These are phyloP conservation scores for Cyclaneusma minus DNA, from an alignment of 2,329 filamentous ascomycete genomes.

Conservation along the genomic window DNA sequence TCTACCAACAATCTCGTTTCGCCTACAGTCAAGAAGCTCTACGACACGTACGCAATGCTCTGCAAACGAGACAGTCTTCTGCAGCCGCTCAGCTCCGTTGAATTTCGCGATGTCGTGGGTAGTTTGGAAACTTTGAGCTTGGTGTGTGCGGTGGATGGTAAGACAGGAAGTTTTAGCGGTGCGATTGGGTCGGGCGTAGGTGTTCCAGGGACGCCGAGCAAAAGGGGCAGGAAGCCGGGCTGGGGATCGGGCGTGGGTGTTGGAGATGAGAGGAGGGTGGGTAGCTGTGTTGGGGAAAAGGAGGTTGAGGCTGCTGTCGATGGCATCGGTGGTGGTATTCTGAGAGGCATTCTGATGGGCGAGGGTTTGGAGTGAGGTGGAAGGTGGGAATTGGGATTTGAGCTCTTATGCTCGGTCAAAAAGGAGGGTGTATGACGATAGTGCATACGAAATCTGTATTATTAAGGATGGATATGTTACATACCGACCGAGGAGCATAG, in stretches of 20 bases:
- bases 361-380: constrained; percentile 41
- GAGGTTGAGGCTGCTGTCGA: constrained; percentile 61
- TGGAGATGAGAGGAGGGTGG: constrained; percentile 62
- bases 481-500: no score
- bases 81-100: constrained; percentile 75
- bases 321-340: constrained; percentile 37
- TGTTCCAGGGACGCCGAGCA: constrained; percentile 53
- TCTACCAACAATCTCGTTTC: constrained; percentile 39
- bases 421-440: no score
- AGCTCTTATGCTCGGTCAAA: no score
- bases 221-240: constrained; percentile 42
- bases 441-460: no score
- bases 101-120: constrained; percentile 85
- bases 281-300: constrained; percentile 64
- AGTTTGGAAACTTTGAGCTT: constrained; percentile 81
- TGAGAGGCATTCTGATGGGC: constrained; percentile 44
- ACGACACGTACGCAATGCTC: constrained; percentile 65
- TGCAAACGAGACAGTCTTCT: constrained; percentile 82
- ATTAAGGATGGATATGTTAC: no score
- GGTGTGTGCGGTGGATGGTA: constrained; percentile 54
- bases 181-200: no score
- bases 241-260: constrained; percentile 29
- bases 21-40: constrained; percentile 72
- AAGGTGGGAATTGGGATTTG: no score
- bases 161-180: constrained; percentile 45